Evolutionary conservation across 176 grass and related monocot genomes (phyloP).

Genomic region (Hordeum vulgare): DNA sequence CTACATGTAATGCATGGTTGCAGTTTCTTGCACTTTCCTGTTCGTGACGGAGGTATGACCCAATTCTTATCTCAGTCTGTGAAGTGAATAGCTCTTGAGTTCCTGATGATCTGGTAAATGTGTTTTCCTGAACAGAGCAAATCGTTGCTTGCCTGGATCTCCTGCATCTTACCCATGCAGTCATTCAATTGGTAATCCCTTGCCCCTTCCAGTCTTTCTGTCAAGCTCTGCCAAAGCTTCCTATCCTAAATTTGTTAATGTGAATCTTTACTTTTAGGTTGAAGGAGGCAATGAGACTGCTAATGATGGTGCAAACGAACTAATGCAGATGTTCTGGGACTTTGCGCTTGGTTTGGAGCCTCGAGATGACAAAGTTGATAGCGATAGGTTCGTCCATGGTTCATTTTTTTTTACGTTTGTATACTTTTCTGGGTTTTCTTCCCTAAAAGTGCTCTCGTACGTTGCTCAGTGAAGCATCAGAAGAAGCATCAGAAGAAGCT

Average conservation of each 20-base stretch:
- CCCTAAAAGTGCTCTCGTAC: slow-evolving; percentile 1
- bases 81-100: neutral
- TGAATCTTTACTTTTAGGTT: slow-evolving; percentile 44
- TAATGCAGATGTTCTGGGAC: slow-evolving; percentile 97
- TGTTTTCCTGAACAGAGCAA: slow-evolving; percentile 49
- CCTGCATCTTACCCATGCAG: slow-evolving; percentile 82
- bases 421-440: neutral
- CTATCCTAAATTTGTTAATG: slow-evolving; percentile 9
- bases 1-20: slow-evolving; percentile 93
- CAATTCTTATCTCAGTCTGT: slow-evolving; percentile 8
- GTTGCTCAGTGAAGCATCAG: slow-evolving; percentile 59
- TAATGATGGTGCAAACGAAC: slow-evolving; percentile 84
- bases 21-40: slow-evolving; percentile 94
- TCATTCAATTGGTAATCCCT: slow-evolving; percentile 81
- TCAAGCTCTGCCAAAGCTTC: neutral
- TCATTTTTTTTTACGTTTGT: neutral
- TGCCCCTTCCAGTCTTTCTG: neutral
- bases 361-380: slow-evolving; percentile 71
- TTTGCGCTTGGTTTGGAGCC: slow-evolving; percentile 90
- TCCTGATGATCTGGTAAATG: slow-evolving; percentile 14
- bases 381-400: slow-evolving; percentile 43
- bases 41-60: slow-evolving; percentile 59
- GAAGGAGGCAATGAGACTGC: slow-evolving; percentile 70
- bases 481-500: slow-evolving; percentile 46
- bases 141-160: slow-evolving; percentile 86